Evolutionary conservation across 1,284 basidiomycete species (phyloP).

Genomic region (Austroboletus niveus): DNA sequence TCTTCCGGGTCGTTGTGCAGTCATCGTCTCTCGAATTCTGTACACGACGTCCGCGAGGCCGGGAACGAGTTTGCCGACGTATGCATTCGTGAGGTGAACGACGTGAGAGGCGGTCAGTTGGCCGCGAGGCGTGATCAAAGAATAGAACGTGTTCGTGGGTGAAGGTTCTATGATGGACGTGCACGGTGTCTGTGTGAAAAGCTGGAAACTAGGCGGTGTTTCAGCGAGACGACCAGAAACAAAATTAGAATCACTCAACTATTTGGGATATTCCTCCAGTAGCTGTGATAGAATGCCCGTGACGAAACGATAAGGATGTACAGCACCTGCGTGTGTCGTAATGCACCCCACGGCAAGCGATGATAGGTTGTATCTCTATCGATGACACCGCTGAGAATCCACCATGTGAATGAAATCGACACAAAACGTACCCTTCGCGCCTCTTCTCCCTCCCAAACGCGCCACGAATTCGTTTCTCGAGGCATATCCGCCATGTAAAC

Average conservation of each 20-base stretch:
- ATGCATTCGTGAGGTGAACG: conserved; percentile 80
- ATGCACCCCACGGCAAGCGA: conserved; percentile 45
- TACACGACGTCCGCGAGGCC: conserved; percentile 56
- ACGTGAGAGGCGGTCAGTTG: conserved; percentile 54
- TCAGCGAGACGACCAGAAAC: neutral
- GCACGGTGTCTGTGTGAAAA: conserved; percentile 53
- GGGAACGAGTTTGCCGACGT: conserved; percentile 67
- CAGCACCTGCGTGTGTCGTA: conserved; percentile 46
- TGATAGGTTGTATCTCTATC: conserved; percentile 45
- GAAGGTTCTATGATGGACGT: conserved; percentile 37
- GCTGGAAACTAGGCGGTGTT: conserved; percentile 40
- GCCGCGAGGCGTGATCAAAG: conserved; percentile 54
- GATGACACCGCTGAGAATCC: neutral
- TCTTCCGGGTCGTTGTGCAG: conserved; percentile 56
- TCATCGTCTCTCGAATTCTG: conserved; percentile 62
- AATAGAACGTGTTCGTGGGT: conserved; percentile 34
- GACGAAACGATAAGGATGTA: conserved; percentile 61
- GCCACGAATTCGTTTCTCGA: conserved; percentile 38
- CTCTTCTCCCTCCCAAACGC: conserved; percentile 37
- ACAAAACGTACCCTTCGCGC: conserved; percentile 32
- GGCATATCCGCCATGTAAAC: conserved; percentile 46
- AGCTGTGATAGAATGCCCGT: conserved; percentile 51
- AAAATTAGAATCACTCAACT: conserved; percentile 29
- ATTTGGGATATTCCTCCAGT: conserved; percentile 39
- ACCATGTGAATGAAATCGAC: neutral